These are phyloP conservation scores for Rhizopus delemar DNA, from an alignment of 371 early-diverging fungal genomes.

Conservation along the genomic window DNA sequence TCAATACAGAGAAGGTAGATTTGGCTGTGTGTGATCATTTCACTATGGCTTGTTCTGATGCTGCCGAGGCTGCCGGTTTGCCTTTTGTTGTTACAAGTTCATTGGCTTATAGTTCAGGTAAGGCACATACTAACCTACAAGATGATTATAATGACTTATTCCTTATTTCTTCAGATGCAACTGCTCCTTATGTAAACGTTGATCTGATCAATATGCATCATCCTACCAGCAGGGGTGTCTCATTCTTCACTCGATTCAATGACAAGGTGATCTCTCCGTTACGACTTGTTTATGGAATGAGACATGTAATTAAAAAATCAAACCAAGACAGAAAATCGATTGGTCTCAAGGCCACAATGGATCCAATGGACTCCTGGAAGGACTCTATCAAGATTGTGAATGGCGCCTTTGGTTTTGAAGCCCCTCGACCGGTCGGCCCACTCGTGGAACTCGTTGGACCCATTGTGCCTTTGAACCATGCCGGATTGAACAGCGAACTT, in stretches of 20 bases:
- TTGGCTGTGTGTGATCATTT: conserved; percentile 19
- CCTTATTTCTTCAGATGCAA: background rate
- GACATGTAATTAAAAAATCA: background rate
- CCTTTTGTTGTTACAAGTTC: background rate
- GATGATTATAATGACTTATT: background rate
- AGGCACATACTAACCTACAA: background rate
- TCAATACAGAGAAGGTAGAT: conserved; percentile 12
- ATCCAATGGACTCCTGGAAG: background rate
- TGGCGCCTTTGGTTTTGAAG: conserved; percentile 26
- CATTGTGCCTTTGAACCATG: conserved; percentile 23
- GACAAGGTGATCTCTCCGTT: background rate
- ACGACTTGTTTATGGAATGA: background rate
- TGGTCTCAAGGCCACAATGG: background rate
- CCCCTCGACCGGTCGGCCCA: conserved; percentile 35
- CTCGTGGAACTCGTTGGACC: conserved; percentile 39
- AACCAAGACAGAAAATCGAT: background rate
- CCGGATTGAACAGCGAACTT: conserved; percentile 13
- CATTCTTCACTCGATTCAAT: background rate
- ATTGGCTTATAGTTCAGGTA: background rate
- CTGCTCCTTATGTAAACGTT: conserved; percentile 13
- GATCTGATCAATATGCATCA: background rate
- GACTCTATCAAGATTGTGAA: conserved; percentile 30
- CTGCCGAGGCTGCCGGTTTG: background rate
- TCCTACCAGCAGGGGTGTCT: background rate
- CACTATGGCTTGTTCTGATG: conserved; percentile 14